Evolutionary conservation across 805 yeast species (phyloP).

Genomic region (Soucietia sequanensis): DNA sequence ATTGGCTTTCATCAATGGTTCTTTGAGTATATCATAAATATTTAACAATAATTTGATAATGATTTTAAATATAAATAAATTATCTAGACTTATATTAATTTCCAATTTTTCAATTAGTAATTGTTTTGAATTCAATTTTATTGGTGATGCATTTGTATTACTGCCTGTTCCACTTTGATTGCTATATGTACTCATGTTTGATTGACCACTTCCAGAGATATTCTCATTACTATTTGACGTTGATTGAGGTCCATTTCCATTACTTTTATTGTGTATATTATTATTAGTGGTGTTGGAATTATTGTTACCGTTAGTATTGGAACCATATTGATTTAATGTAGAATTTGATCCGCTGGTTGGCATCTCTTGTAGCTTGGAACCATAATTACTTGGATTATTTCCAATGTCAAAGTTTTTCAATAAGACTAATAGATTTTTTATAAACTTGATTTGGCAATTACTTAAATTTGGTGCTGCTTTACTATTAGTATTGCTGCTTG

Average conservation of each 20-base stretch:
- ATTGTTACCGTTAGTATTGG: constrained; percentile 4
- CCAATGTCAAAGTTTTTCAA: constrained; percentile 44
- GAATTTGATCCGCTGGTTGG: constrained; percentile 10
- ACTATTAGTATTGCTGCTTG: not conserved
- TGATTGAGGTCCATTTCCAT: not conserved
- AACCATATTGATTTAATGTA: constrained; percentile 10
- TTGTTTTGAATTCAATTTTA: constrained; percentile 38
- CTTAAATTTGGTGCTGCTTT: not conserved
- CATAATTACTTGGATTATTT: constrained; percentile 1
- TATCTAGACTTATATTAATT: constrained; percentile 40
- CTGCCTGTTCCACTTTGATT: not conserved
- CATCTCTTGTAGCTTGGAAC: constrained; percentile 7
- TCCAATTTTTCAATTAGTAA: constrained; percentile 44
- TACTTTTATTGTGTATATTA: not conserved
- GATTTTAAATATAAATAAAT: constrained; percentile 36
- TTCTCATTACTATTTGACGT: not conserved
- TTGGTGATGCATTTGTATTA: constrained; percentile 31
- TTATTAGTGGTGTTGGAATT: not conserved
- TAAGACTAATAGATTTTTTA: constrained; percentile 28
- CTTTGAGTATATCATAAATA: constrained; percentile 24
- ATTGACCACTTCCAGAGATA: not conserved
- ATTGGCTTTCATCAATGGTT: constrained; percentile 15
- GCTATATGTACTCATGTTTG: not conserved
- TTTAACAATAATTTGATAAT: constrained; percentile 27
- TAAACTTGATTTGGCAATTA: constrained; percentile 30